Evolutionary conservation across 192 early-diverging fungal species (phyloP), one percentile per base, ranked within the genome.

Genomic region (Powellomyces hirtus): DNA sequence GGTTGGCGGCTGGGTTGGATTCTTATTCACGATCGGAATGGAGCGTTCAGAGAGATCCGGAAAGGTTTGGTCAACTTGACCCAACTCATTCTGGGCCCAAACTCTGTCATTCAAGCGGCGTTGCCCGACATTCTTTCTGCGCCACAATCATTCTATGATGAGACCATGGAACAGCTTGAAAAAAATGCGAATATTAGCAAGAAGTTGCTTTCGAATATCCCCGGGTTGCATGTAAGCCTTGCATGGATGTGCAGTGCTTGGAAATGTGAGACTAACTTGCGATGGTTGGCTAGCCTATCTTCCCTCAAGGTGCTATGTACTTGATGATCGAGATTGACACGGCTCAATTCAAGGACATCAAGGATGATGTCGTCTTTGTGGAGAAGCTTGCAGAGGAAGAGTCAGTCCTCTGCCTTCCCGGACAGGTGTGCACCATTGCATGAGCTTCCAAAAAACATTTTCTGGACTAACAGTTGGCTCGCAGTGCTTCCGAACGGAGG

Each of bases 221-320:
- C 84, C 24, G 92, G 94, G 1, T 73, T 95, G 31, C 16, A 49
- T 24, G 46, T 49, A 16, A 49, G 46, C 26, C n/a, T 49, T n/a
- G n/a, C n/a, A n/a, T n/a, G n/a, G n/a, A n/a, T n/a, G n/a, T n/a
- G n/a, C n/a, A n/a, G n/a, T n/a, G n/a, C n/a, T n/a, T n/a, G n/a
- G n/a, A n/a, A n/a, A n/a, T n/a, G n/a, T n/a, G n/a, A n/a, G n/a
- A n/a, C n/a, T n/a, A n/a, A n/a, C n/a, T n/a, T n/a, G n/a, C n/a
- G n/a, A n/a, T n/a, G n/a, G n/a, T n/a, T n/a, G n/a, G n/a, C n/a
- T 75, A 81, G 13, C 88, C 89, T 52, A 87, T 95, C 42, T 73
- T 88, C 14, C 92, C 94, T 29, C 91, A 94, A 82, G 94, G 94
- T 42, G 92, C 92, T 51, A 95, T 95, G 94, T 95, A 92, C 75